Conservation (phyloP, 2,329 filamentous ascomycete genomes). For the Cytospora piceae region DNA sequence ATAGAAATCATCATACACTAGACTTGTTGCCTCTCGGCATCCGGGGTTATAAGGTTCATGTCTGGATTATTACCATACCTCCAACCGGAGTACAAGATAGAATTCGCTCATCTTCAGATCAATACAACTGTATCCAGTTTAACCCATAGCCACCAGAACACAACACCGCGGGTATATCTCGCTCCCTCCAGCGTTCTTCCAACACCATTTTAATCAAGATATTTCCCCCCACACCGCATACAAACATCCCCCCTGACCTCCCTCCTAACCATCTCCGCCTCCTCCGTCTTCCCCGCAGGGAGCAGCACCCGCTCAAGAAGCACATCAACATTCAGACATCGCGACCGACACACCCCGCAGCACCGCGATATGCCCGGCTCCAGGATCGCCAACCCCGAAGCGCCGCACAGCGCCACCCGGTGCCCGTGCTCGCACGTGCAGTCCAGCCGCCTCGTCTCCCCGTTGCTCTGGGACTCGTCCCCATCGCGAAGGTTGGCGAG, state of each 20-base stretch:
- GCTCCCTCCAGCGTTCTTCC: not conserved
- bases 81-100: not conserved
- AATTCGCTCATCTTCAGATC: not conserved
- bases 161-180: too few species aligned
- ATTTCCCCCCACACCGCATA: constrained; percentile 43
- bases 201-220: constrained; percentile 36
- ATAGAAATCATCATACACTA: not conserved
- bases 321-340: constrained; percentile 52
- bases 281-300: constrained; percentile 28
- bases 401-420: constrained; percentile 49
- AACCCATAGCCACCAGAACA: not conserved
- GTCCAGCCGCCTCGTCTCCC: constrained; percentile 9
- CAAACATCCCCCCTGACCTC: constrained; percentile 37
- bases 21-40: constrained; percentile 1
- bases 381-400: constrained; percentile 58
- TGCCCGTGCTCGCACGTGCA: constrained; percentile 43
- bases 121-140: not conserved
- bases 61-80: constrained; percentile 5
- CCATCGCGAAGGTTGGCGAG: not conserved
- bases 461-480: not conserved
- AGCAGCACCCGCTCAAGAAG: constrained; percentile 40
- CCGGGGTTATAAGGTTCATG: constrained; percentile 5
- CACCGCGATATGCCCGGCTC: constrained; percentile 56
- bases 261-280: constrained; percentile 30
- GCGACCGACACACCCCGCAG: constrained; percentile 58